Base-by-base conservation (phyloP, 495 filamentous ascomycete species). In the Rhypophila decipiens region DNA sequence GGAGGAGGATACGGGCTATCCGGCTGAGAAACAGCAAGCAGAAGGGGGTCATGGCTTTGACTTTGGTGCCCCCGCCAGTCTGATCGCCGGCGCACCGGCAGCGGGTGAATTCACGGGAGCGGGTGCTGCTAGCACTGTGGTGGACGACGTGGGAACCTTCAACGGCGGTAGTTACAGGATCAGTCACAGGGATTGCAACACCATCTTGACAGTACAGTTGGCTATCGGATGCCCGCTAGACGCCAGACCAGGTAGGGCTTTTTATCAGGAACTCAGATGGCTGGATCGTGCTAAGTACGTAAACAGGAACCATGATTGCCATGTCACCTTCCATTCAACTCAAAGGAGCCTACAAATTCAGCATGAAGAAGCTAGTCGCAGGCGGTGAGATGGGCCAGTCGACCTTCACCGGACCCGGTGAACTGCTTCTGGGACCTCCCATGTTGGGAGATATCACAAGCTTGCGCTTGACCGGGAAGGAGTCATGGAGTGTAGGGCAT, bases 121-220 rank as follows among this genome's bases (percentile, higher is more conserved):
- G 0, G 59, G 51, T 1, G 74, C 83, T 8, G 80, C 78, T 0
- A 59, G 51, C 2, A 74, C 83, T 8, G 76, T 75, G 1, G 68
- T 80, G 23, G 93, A 97, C 64, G 87, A 93, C 44, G 73, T 90
- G 11, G 93, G 93, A 2, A 95, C 85, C 0, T 97, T 98, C 74
- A 96, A 97, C 68, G 93, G 93, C 10, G 93, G 93, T 8, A 89
- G 82, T 52, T 98, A 91, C 60, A 73, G 94, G 18, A 88, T 98
- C 64, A 93, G 88, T 54, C 93, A 98, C 58, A 77, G 93, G 5
- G 90, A 97, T 58, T 82, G 78, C 35, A 98, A 98, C 60, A 88
- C 88, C 0, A 78, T 97, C 34, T 56, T 96, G 38, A 98, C 94
- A 0, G 46, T 98, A 2, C 90, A 96, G 59, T 64, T 98, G 12